Percentiles rank a stretch among this genome's conserved stretches.
Evolutionary conservation across 192 early-diverging fungal genomes (phyloP).

Genomic region (Coemansia sp.): DNA sequence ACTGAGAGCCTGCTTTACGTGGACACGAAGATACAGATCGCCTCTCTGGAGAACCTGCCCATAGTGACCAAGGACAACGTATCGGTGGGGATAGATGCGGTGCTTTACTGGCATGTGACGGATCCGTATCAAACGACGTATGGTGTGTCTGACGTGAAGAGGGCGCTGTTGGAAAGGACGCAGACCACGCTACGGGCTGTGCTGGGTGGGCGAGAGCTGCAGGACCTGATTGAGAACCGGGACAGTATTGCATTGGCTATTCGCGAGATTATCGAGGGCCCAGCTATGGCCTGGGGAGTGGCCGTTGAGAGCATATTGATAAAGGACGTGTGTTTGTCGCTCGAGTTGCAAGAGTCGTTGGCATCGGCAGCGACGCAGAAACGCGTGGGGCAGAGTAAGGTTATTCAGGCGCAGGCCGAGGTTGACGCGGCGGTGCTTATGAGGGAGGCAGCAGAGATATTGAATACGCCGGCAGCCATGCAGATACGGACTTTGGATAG

Average conservation of each 20-base stretch:
- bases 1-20: conserved; percentile 45
- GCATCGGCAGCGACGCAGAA: conserved; percentile 86
- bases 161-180: conserved; percentile 81
- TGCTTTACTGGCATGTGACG: conserved; percentile 81
- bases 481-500: conserved; percentile 93
- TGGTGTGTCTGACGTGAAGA: conserved; percentile 76
- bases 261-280: conserved; percentile 73
- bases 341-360: conserved; percentile 77
- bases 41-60: conserved; percentile 63
- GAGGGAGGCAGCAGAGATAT: conserved; percentile 89
- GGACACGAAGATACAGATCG: conserved; percentile 66
- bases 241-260: conserved; percentile 85
- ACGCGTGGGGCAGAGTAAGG: conserved; percentile 86
- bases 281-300: conserved; percentile 79
- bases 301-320: conserved; percentile 79
- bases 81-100: conserved; percentile 77
- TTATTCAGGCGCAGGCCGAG: conserved; percentile 85
- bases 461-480: conserved; percentile 78
- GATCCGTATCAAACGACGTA: conserved; percentile 80
- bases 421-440: conserved; percentile 87
- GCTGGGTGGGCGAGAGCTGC: conserved; percentile 76
- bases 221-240: conserved; percentile 88
- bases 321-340: conserved; percentile 77
- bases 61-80: conserved; percentile 94
- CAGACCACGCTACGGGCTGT: conserved; percentile 88